Base-by-base conservation (phyloP, 495 filamentous ascomycete genomes). In the Penicillium arizonense region DNA sequence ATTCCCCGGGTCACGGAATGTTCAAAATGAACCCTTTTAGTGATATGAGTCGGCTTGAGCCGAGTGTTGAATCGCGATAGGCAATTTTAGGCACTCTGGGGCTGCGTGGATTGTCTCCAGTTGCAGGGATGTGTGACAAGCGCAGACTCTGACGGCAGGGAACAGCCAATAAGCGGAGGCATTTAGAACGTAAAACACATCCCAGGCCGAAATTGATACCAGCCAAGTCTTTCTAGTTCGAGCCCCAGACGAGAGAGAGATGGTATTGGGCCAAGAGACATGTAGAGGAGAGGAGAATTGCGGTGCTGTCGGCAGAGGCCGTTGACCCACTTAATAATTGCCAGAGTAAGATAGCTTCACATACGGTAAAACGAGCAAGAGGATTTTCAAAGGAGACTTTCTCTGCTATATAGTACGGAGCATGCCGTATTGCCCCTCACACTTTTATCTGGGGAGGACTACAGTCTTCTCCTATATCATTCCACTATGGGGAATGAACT, bases 401-500 rank as follows among this genome's bases (percentile, higher is more conserved):
- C 18, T 18, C 18, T 18, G 18, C 18, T 18, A 18, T 18, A 18
- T 18, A 18, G 18, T 18, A 18, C 18, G 18, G 18, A 18, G 18
- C 1, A 18, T 18, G 18, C 18, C 18, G 18, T 18, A 18, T 18
- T 18, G 18, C 18, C 18, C 18, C 18, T 18, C 18, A 1, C 18
- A 1, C 1, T 1, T 18, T 18, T 18, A 18, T 18, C 18, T 18
- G 18, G 18, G 18, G 18, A 18, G 18, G 18, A 18, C 18, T 18
- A 18, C 38, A 20, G 12, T 41, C n/a, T 23, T 42, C 23, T 5
- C 16, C 16, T 43, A 10, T 5, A n/a, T 14, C 32, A 28, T 14
- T 16, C 14, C 56, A 57, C 16, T 16, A 70, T 73, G 68, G 66
- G 57, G 18, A 18, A 28, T 20, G 37, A 38, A 9, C 21, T 56